These are phyloP conservation scores for Pistacia vera DNA, from an alignment of 345 rosid genomes.

Conservation along the genomic window DNA sequence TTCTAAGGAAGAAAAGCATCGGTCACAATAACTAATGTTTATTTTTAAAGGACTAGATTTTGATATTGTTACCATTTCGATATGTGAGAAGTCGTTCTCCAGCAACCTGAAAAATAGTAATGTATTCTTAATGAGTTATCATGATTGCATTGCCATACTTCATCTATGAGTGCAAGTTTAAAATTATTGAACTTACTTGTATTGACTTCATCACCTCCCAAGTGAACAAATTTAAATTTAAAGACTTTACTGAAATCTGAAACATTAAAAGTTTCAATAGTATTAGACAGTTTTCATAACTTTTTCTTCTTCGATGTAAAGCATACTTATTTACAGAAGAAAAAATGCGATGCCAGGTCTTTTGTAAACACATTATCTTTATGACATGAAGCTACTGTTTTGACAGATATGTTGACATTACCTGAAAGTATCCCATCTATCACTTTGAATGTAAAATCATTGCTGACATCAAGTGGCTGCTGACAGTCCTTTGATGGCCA, in stretches of 20 bases:
- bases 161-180: not conserved
- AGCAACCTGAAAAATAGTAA: slow-evolving; percentile 56
- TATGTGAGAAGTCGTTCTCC: slow-evolving; percentile 57
- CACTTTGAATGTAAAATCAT: slow-evolving; percentile 62
- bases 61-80: slow-evolving; percentile 49
- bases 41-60: not conserved
- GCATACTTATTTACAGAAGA: not conserved
- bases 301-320: not conserved
- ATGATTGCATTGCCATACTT: not conserved
- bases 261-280: slow-evolving; percentile 1
- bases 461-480: slow-evolving; percentile 78
- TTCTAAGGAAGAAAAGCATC: not conserved
- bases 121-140: slow-evolving; percentile 11
- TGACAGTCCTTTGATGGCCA: slow-evolving; percentile 78
- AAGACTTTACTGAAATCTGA: slow-evolving; percentile 80
- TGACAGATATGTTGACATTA: slow-evolving; percentile 17
- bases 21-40: not conserved
- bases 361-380: not conserved
- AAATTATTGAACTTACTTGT: slow-evolving; percentile 46
- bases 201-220: slow-evolving; percentile 89
- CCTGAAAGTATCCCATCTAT: slow-evolving; percentile 84
- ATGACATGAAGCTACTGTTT: slow-evolving; percentile 4
- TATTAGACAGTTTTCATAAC: slow-evolving; percentile 2
- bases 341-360: not conserved
- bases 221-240: slow-evolving; percentile 65